A percentile compares a stretch with the other conserved stretches of the same genome.
These are phyloP conservation scores for Pascua guehoae DNA, from an alignment of 1,284 basidiomycete species.

Conservation along the genomic window DNA sequence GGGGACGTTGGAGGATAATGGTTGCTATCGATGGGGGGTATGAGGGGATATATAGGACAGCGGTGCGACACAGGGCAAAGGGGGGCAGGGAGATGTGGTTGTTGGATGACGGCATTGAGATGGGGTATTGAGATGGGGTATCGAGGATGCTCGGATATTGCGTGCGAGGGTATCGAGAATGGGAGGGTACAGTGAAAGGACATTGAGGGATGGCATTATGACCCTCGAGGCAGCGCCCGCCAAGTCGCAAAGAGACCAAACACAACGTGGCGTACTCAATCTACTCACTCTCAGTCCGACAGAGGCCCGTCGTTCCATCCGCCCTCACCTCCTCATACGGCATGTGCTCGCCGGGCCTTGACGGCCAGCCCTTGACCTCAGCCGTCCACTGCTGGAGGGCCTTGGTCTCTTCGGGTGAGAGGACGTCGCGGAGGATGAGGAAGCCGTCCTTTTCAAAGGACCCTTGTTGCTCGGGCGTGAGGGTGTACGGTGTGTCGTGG, in stretches of 20 bases:
- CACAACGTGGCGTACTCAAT: background rate
- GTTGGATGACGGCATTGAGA: no score
- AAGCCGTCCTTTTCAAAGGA: constrained; percentile 29
- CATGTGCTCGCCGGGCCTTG: constrained; percentile 34
- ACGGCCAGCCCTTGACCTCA: constrained; percentile 36
- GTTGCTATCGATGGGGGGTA: no score
- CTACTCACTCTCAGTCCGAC: constrained; percentile 36
- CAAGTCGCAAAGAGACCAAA: background rate
- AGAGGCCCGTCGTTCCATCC: constrained; percentile 32
- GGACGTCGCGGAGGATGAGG: constrained; percentile 27
- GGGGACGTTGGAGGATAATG: no score
- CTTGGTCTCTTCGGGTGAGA: constrained; percentile 17
- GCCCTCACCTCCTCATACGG: constrained; percentile 34
- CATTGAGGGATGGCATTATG: no score
- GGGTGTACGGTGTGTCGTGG: constrained; percentile 19
- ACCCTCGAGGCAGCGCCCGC: no score
- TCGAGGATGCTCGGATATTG: no score
- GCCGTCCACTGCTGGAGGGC: constrained; percentile 30
- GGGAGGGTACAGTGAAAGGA: no score
- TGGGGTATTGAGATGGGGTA: no score
- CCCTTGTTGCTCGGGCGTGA: constrained; percentile 15
- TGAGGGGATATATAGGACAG: no score
- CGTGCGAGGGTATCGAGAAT: no score
- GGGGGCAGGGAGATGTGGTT: no score
- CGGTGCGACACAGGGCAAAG: no score